Conservation (phyloP, 768 basidiomycete species). For the Leucocoprinus birnbaumii region DNA sequence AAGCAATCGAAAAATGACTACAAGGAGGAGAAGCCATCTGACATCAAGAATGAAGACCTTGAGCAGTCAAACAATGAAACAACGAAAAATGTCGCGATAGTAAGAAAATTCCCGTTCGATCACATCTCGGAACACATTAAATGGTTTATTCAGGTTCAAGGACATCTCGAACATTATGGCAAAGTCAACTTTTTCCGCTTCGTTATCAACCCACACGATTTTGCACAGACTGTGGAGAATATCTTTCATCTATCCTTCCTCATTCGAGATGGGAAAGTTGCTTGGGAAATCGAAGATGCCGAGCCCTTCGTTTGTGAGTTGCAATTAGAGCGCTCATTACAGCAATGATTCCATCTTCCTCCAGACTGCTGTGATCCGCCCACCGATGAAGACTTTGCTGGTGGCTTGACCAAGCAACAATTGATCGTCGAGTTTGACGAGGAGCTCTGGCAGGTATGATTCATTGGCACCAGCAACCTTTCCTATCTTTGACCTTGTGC, state of each 20-base stretch:
- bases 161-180: slow-evolving; percentile 44
- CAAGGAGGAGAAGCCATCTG: slow-evolving; percentile 69
- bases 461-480: background rate
- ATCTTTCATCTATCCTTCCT: slow-evolving; percentile 94
- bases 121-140: background rate
- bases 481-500: background rate
- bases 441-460: slow-evolving; percentile 79
- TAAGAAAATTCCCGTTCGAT: slow-evolving; percentile 30
- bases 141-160: slow-evolving; percentile 47
- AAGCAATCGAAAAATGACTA: slow-evolving; percentile 72
- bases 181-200: slow-evolving; percentile 81
- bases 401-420: slow-evolving; percentile 73
- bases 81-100: slow-evolving; percentile 76
- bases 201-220: slow-evolving; percentile 86
- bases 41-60: slow-evolving; percentile 82
- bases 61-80: slow-evolving; percentile 85
- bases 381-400: slow-evolving; percentile 56
- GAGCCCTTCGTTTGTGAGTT: slow-evolving; percentile 75
- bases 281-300: slow-evolving; percentile 65
- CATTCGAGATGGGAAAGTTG: slow-evolving; percentile 80
- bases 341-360: no score
- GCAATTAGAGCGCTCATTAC: background rate
- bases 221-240: slow-evolving; percentile 95
- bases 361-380: slow-evolving; percentile 67
- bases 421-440: slow-evolving; percentile 91